These are phyloP conservation scores for Phellopilus nigrolimitatus DNA, from an alignment of 1,284 basidiomycete genomes.

Conservation along the genomic window DNA sequence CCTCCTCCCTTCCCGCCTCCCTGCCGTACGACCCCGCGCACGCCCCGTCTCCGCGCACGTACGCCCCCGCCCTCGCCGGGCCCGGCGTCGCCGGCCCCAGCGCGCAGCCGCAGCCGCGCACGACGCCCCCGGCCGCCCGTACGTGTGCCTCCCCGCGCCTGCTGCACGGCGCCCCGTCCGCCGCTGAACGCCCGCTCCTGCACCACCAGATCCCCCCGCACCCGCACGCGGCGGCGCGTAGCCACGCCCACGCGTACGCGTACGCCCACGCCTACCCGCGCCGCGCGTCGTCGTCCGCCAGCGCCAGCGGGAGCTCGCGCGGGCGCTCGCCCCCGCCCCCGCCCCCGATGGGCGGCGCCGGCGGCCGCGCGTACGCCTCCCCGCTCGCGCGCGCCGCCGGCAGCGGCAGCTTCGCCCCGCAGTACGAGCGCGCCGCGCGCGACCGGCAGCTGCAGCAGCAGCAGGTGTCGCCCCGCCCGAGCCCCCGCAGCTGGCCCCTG, in stretches of 20 bases:
- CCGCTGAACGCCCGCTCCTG: background rate
- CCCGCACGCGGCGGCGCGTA: background rate
- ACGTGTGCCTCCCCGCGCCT: background rate
- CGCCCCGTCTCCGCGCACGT: background rate
- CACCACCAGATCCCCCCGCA: background rate
- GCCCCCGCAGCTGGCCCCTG: no score
- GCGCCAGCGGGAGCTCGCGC: no score
- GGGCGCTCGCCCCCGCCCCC: no score
- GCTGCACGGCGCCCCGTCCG: background rate
- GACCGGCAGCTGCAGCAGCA: background rate
- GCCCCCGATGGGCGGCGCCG: no score
- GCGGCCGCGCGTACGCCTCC: no score
- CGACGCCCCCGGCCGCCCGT: slow-evolving; percentile 1
- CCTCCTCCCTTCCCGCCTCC: background rate
- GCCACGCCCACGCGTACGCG: no score
- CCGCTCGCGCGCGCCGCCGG: no score
- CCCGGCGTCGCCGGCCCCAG: background rate
- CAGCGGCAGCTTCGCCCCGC: no score
- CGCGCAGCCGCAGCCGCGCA: background rate
- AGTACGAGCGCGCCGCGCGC: no score
- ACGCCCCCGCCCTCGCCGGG: slow-evolving; percentile 3
- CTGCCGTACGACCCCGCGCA: background rate
- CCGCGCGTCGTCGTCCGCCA: no score
- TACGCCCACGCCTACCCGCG: no score
- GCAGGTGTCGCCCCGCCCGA: background rate